Evolutionary conservation across 306 rosid genomes (phyloP).

Genomic region (Chamaecrista fasciculata): DNA sequence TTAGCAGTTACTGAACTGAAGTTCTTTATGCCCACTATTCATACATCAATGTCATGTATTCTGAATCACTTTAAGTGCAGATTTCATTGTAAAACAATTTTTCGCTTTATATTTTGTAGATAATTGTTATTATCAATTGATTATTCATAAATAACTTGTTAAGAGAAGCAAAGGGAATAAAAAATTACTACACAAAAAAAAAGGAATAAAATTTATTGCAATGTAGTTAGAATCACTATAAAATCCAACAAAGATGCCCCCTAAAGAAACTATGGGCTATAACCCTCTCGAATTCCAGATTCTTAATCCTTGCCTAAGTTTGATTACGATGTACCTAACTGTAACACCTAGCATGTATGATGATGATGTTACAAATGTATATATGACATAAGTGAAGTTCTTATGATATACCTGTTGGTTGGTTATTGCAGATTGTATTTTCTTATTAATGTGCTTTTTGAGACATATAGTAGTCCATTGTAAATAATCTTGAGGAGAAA

Average conservation of each 20-base stretch:
- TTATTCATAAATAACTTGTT: too few species aligned
- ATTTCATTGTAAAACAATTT: not conserved
- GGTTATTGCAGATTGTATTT: not conserved
- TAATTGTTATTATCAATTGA: not conserved
- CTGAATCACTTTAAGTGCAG: not conserved
- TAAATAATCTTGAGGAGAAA: not conserved
- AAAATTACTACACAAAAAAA: not conserved
- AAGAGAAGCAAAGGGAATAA: not conserved
- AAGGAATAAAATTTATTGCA: not conserved
- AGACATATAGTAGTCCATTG: not conserved
- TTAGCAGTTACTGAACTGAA: not conserved
- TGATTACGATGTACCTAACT: not conserved
- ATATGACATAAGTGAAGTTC: not conserved
- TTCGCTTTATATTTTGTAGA: not conserved
- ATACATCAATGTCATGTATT: not conserved
- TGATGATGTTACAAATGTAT: not conserved
- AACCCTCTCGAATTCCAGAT: not conserved
- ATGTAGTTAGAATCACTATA: not conserved
- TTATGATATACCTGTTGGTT: not conserved
- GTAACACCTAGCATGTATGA: not conserved
- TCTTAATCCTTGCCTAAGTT: not conserved
- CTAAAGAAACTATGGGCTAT: conserved; percentile 1
- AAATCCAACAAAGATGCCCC: not conserved
- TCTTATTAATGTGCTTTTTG: not conserved
- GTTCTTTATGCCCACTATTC: not conserved